Percentiles rank a stretch among this genome's conserved stretches.
Conservation (phyloP, 305 asterid species). For the Plantago rigida region DNA sequence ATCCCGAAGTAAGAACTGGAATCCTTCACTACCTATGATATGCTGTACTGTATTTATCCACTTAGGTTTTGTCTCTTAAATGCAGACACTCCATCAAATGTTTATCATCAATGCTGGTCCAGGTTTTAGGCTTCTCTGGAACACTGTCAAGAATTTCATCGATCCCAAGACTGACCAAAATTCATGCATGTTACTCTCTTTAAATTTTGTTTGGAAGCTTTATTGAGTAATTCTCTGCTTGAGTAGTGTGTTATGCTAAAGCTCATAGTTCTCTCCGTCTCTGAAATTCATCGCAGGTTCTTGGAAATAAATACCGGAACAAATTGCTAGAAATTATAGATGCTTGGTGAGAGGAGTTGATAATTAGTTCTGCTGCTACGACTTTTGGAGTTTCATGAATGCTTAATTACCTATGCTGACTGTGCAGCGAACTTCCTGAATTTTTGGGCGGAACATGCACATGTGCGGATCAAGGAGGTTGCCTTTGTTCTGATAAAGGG, state of each 20-base stretch:
- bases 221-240: neutral
- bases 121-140: slow-evolving; percentile 87
- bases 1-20: slow-evolving; percentile 62
- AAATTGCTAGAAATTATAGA: slow-evolving; percentile 84
- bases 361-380: neutral
- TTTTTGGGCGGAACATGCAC: slow-evolving; percentile 81
- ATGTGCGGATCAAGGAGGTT: slow-evolving; percentile 82
- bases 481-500: slow-evolving; percentile 94
- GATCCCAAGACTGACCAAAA: slow-evolving; percentile 95
- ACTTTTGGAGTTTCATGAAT: too few relatives aligned
- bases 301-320: slow-evolving; percentile 73
- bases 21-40: too few relatives aligned
- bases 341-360: slow-evolving; percentile 48
- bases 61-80: slow-evolving; percentile 23
- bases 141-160: slow-evolving; percentile 68
- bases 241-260: neutral
- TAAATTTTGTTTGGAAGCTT: slow-evolving; percentile 9
- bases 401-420: too few relatives aligned
- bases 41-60: neutral
- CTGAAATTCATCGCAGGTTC: slow-evolving; percentile 48
- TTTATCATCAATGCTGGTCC: slow-evolving; percentile 92
- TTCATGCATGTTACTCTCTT: slow-evolving; percentile 51
- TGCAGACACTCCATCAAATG: slow-evolving; percentile 97
- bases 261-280: slow-evolving; percentile 11
- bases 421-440: slow-evolving; percentile 79